Evolutionary conservation across 2,329 filamentous ascomycete species (phyloP), one percentile per base, ranked within the genome.

Genomic region (Chalara sp.): DNA sequence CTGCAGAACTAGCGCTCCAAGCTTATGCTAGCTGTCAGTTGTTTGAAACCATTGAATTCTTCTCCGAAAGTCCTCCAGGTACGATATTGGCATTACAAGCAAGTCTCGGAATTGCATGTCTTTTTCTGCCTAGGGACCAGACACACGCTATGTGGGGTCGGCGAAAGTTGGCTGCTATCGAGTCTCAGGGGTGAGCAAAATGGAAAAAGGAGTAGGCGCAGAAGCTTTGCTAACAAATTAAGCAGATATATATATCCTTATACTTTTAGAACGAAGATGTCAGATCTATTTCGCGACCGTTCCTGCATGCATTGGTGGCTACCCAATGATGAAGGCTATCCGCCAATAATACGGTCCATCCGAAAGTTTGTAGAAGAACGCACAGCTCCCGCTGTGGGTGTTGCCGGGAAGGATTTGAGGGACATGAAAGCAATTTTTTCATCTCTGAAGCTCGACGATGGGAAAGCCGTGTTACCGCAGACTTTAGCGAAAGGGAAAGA

Each of bases 231-330:
- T 54, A 58, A 52, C 59, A n/a, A 31, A 33, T 28, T 46, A n/a
- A 33, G 11, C 55, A 96, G 92, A 39, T 96, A 95, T 65, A 86
- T 96, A 29, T 91, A 89, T 59, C 86, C 91, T 1, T 73, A 81
- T 32, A 80, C 80, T 10, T 83, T 92, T 60, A 85, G 92, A 52
- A 75, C 72, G 32, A 84, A 84, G 57, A 86, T 97, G 78, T 82
- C 87, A 32, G 78, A 86, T 44, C 67, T 89, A 29, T 96, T 93
- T 76, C 74, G 79, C 53, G 79, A 88, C 42, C 77, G 81, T 11
- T 81, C 84, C 21, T 81, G 90, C 48, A 80, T 80, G 43, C 76
- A 84, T 51, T 96, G 90, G 89, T 99, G 93, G 93, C 78, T 96
- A 3, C 88, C 90, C 2, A 79, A 93, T 65, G 81, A 89, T 55